Base-by-base conservation (phyloP, 768 basidiomycete genomes). In the Boletus sp. region DNA sequence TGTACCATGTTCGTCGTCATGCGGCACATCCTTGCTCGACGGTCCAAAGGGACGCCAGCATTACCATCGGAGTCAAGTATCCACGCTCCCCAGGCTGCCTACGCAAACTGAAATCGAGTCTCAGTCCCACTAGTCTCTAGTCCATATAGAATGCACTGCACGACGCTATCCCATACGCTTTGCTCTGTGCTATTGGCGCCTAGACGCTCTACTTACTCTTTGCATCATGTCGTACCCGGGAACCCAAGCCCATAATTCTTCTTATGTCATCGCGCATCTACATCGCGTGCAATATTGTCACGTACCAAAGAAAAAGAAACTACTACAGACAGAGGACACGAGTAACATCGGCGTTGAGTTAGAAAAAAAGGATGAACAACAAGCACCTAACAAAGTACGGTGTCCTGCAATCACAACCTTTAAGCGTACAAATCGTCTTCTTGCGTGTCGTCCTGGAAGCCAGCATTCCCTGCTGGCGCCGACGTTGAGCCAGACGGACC, bases 361-460 rank as follows among this genome's bases (percentile, higher is more conserved):
- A 36, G 30, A 42, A 35, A 40, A 49, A 10, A 11, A 40, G 39
- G 5, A 17, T 35, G 24, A 29, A 28, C 24, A 47, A 47, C 47
- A 32, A 10, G n/a, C 32, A 15, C 17, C 24, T 8, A 24, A 20
- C 30, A 47, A 32, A 17, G 32, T 33, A 47, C 12, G 47, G 17
- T 47, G 47, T 37, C 45, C 30, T 12, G 41, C 44, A 14, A 28
- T 37, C 5, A 12, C 11, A 18, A 24, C 24, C 36, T 48, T 49
- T 71, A 96, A 58, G 93, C 92, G 68, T 97, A 97, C 71, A 97
- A 71, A 70, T 96, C 94, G 61, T 97, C 94, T 66, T 96, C 94
- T 55, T 83, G 86, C 9, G 85, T 77, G 62, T 97, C 94, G 58
- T 95, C 92, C 36, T 85, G 80, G 77, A 94, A 94, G 24, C 85